Evolutionary conservation across 2,329 filamentous ascomycete genomes (phyloP), one percentile per base, ranked within the genome.

Genomic region (Trichoderma citrinoviride): DNA sequence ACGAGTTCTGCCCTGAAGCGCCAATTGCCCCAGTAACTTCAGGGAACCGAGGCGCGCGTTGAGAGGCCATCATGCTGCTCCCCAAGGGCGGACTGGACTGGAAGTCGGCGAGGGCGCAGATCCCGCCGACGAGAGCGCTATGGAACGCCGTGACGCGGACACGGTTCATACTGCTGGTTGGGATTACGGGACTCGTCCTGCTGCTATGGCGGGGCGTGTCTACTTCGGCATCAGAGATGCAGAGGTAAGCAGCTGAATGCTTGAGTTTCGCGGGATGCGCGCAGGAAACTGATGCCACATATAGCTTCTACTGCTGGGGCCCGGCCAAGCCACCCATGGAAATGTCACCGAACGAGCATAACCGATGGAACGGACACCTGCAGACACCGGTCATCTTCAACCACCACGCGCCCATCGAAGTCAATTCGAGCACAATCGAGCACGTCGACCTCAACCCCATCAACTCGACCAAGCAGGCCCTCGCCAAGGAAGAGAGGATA

Each of bases 331-430:
- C 95, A n/a, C 95, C 95, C 61, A 96, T 96, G 88, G 88, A 95
- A 69, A 97, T 99, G 92, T 87, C 90, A 47, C 81, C 90, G 64
- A 97, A 97, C 76, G 95, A 99, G 76, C 90, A 94, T 77, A 89
- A 89, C 67, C 85, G 92, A 69, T 99, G 95, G 95, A 90, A 91
- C 70, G 88, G 87, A 65, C 93, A 97, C 75, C 82, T 95, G 68
- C 89, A 93, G 72, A 98, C 95, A 3, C 95, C 95, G 56, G 93
- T 99, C 71, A 86, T 97, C 70, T 97, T 96, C 83, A 99, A 99
- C 81, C 91, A 94, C 78, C 95, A 98, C 78, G 88, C 90, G 68
- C 90, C 95, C 41, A 83, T 97, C 73, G 87, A 91, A 75, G 83
- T 98, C 79, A 95, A 97, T 77, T 87, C 89, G 66, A 86, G 85